Percentiles rank a stretch among this genome's conserved stretches.
phyloP scores from a whole-genome alignment of 2,329 filamentous ascomycete species.

The Cercospora sp. region DNA sequence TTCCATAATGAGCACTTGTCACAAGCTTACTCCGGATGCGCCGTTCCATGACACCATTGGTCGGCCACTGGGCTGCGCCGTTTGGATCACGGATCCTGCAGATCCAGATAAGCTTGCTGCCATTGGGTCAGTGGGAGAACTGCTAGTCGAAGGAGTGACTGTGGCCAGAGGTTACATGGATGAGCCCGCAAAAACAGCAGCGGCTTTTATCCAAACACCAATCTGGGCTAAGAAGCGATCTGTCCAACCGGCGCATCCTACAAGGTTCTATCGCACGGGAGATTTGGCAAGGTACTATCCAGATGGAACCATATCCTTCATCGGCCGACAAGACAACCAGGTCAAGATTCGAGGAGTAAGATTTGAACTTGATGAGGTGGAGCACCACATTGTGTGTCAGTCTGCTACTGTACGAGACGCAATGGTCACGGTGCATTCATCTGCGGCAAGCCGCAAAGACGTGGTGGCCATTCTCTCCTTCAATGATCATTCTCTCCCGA shows the following conservation, averaged over 20 bases:
- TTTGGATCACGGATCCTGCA: not conserved
- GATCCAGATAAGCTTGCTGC: not conserved
- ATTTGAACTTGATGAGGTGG: conserved; percentile 8
- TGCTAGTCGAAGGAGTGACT: conserved; percentile 13
- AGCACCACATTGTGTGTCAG: not conserved
- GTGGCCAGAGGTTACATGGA: conserved; percentile 15
- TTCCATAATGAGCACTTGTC: not conserved
- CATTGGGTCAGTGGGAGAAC: conserved; percentile 8
- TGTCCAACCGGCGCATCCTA: not conserved
- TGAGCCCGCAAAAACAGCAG: conserved; percentile 27
- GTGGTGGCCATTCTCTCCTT: not conserved
- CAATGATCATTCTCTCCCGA: not conserved
- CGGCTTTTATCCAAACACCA: conserved; percentile 34
- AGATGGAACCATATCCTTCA: conserved; percentile 5
- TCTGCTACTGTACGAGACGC: not conserved
- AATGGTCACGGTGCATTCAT: not conserved
- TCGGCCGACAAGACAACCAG: conserved; percentile 4
- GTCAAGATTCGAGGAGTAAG: conserved; percentile 7
- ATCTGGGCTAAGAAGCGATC: not conserved
- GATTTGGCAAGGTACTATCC: conserved; percentile 10
- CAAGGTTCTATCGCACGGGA: conserved; percentile 12
- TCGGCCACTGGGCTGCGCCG: conserved; percentile 28
- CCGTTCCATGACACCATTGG: conserved; percentile 37
- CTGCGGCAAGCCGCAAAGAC: not conserved
- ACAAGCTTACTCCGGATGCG: not conserved